Evolutionary conservation across 2,329 filamentous ascomycete genomes (phyloP).

Genomic region (Oidium heveae): DNA sequence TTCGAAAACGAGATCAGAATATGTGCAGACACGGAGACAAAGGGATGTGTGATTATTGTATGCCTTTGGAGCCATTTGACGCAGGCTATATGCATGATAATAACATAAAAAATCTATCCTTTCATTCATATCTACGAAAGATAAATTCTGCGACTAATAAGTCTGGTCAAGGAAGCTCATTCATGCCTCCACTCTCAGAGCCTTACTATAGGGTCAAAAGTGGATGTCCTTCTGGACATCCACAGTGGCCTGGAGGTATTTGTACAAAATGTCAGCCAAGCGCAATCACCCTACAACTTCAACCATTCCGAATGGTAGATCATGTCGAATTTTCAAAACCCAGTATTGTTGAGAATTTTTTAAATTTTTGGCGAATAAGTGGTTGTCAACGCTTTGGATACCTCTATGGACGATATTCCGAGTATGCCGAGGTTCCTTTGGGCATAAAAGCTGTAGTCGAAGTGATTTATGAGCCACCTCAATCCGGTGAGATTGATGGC

Average conservation of each 20-base stretch:
- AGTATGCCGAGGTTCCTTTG: slow-evolving; percentile 78
- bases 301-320: slow-evolving; percentile 89
- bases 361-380: slow-evolving; percentile 76
- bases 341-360: slow-evolving; percentile 62
- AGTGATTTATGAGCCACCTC: slow-evolving; percentile 89
- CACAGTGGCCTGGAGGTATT: slow-evolving; percentile 84
- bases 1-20: slow-evolving; percentile 43
- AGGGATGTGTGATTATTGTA: slow-evolving; percentile 98
- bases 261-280: slow-evolving; percentile 97
- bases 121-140: slow-evolving; percentile 83
- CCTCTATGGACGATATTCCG: slow-evolving; percentile 70
- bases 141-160: slow-evolving; percentile 94
- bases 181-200: slow-evolving; percentile 83
- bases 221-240: slow-evolving; percentile 80
- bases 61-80: slow-evolving; percentile 86
- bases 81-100: slow-evolving; percentile 72
- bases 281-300: slow-evolving; percentile 82
- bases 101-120: slow-evolving; percentile 97
- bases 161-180: slow-evolving; percentile 76
- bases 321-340: slow-evolving; percentile 88
- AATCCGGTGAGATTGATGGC: slow-evolving; percentile 70
- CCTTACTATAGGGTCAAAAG: slow-evolving; percentile 75
- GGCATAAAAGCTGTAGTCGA: slow-evolving; percentile 91
- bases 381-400: slow-evolving; percentile 70
- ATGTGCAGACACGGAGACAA: slow-evolving; percentile 94